A percentile compares a stretch with the other conserved stretches of the same genome.
These are phyloP conservation scores for Pavlovales sp. DNA, from an alignment of 208 protist species.

Conservation along the genomic window DNA sequence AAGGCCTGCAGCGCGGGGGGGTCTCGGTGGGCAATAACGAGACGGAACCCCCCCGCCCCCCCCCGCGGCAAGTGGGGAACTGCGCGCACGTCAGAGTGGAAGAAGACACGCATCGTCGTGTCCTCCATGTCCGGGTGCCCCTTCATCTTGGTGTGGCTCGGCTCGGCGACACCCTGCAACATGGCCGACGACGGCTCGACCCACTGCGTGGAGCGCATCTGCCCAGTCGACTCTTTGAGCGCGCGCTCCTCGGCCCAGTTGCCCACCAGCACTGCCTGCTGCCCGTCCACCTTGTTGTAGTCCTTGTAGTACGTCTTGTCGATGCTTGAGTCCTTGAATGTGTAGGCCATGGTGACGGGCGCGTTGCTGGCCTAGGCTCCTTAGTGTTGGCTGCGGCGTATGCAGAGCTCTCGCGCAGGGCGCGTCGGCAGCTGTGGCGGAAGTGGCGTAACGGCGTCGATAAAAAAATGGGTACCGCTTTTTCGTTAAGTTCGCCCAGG, in stretches of 20 bases:
- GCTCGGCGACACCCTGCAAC: background rate
- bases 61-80: too few relatives aligned
- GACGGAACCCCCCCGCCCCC: too few relatives aligned
- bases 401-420: too few relatives aligned
- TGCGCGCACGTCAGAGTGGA: background rate
- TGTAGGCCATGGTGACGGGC: slow-evolving; percentile 19
- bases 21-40: too few relatives aligned
- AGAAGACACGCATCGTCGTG: background rate
- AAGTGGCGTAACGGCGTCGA: too few relatives aligned
- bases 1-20: too few relatives aligned
- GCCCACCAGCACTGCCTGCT: slow-evolving; percentile 1
- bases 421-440: too few relatives aligned
- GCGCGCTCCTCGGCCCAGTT: slow-evolving; percentile 35
- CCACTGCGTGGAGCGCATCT: background rate
- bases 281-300: slow-evolving; percentile 33
- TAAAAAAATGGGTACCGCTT: too few relatives aligned
- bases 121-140: background rate
- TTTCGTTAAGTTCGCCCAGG: too few relatives aligned
- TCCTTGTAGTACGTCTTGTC: slow-evolving; percentile 7
- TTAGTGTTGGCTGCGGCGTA: too few relatives aligned
- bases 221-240: background rate
- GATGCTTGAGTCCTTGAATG: slow-evolving; percentile 12
- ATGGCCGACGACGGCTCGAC: too few relatives aligned
- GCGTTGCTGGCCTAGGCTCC: too few relatives aligned
- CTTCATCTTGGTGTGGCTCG: slow-evolving; percentile 27